These are phyloP conservation scores for Auricularia sp. DNA, from an alignment of 768 basidiomycete species.

Conservation along the genomic window DNA sequence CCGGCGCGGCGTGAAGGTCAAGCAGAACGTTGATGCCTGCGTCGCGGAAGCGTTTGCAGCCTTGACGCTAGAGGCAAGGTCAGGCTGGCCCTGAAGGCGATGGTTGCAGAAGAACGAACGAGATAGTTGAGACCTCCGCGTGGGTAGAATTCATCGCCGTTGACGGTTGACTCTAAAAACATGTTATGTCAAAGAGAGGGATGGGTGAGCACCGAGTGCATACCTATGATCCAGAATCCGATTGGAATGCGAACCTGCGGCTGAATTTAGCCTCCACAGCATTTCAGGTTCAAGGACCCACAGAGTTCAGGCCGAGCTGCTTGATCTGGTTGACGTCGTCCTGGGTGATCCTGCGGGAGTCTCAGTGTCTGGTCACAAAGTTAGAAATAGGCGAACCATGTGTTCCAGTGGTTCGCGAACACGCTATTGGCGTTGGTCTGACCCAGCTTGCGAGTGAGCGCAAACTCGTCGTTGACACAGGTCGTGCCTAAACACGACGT, in stretches of 20 bases:
- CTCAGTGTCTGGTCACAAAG: no score
- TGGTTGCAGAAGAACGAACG: background rate
- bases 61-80: background rate
- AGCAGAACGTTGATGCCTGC: background rate
- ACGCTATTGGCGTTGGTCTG: background rate
- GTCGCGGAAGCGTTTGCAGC: background rate
- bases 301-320: background rate
- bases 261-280: background rate
- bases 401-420: background rate
- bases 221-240: background rate
- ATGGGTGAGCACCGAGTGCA: background rate
- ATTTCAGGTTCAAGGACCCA: background rate
- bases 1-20: background rate
- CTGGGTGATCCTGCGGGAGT: background rate
- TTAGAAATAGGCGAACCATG: background rate
- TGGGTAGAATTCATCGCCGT: background rate
- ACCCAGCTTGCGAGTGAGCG: background rate
- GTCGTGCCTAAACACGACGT: background rate
- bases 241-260: background rate
- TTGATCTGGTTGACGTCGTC: slow-evolving; percentile 1
- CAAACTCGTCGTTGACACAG: slow-evolving; percentile 1
- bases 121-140: background rate
- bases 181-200: background rate
- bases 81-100: background rate
- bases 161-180: background rate